These are phyloP conservation scores for Citrullus amarus DNA, from an alignment of 306 rosid species.

Conservation along the genomic window DNA sequence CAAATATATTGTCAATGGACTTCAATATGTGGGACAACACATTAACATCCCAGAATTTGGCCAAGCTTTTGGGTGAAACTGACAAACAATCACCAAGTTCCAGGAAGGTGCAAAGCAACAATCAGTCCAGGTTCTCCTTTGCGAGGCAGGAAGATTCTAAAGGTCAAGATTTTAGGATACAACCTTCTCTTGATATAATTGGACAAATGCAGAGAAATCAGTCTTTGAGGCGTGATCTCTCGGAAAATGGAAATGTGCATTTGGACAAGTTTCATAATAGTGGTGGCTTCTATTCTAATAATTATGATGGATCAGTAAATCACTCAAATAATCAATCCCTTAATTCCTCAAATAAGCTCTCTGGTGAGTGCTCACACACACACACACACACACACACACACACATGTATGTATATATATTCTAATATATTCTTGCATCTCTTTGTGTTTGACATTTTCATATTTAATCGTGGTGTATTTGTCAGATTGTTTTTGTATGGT, in stretches of 20 bases:
- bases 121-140: constrained; percentile 81
- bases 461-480: background rate
- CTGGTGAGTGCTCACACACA: constrained; percentile 39
- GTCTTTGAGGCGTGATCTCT: constrained; percentile 34
- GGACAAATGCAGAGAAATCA: constrained; percentile 33
- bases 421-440: background rate
- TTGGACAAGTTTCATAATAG: constrained; percentile 34
- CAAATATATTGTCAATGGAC: constrained; percentile 78
- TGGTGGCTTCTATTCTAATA: constrained; percentile 37
- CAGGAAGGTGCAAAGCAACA: constrained; percentile 58
- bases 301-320: constrained; percentile 41
- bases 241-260: constrained; percentile 37
- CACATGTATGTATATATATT: background rate
- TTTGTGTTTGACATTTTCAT: background rate
- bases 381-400: too few species aligned
- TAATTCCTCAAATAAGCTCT: constrained; percentile 37
- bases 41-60: constrained; percentile 46
- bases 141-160: constrained; percentile 73
- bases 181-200: constrained; percentile 28
- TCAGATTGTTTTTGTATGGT: background rate
- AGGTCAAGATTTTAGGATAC: constrained; percentile 34
- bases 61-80: constrained; percentile 45
- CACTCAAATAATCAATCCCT: constrained; percentile 20
- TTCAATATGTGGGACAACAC: constrained; percentile 64
- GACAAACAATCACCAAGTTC: constrained; percentile 49